Conservation (phyloP, 129 eudicot genomes). For the Pittosporum tobira region DNA sequence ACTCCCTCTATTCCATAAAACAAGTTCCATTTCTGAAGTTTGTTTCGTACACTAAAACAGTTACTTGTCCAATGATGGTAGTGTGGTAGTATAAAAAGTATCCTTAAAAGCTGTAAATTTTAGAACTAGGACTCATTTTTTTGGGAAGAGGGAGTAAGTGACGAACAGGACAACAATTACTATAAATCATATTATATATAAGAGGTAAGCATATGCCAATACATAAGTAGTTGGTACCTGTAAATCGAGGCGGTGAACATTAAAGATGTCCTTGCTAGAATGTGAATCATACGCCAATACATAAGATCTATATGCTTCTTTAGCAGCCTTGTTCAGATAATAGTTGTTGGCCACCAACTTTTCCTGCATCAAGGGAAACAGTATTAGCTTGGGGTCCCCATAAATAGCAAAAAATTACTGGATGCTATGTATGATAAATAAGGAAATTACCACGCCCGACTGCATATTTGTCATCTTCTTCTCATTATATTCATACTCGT, state of each 20-base stretch:
- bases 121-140: too few species aligned
- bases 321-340: conserved; percentile 78
- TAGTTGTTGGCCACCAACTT: conserved; percentile 62
- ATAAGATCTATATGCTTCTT: conserved; percentile 85
- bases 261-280: conserved; percentile 81
- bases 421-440: not conserved
- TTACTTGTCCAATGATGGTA: too few species aligned
- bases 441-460: conserved; percentile 59
- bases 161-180: too few species aligned
- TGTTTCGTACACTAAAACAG: too few species aligned
- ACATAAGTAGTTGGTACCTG: conserved; percentile 64
- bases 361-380: conserved; percentile 46
- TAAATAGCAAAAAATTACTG: not conserved
- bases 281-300: conserved; percentile 79
- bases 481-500: conserved; percentile 69
- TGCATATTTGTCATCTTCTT: conserved; percentile 73
- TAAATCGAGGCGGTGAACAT: conserved; percentile 70
- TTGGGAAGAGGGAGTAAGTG: too few species aligned
- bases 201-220: not conserved
- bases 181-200: too few species aligned
- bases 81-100: too few species aligned
- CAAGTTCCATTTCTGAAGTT: too few species aligned
- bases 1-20: too few species aligned
- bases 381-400: not conserved
- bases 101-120: too few species aligned